A percentile compares a stretch with the other conserved stretches of the same genome.
phyloP scores from a whole-genome alignment of 805 yeast species.

The Ogataea ganodermae region DNA sequence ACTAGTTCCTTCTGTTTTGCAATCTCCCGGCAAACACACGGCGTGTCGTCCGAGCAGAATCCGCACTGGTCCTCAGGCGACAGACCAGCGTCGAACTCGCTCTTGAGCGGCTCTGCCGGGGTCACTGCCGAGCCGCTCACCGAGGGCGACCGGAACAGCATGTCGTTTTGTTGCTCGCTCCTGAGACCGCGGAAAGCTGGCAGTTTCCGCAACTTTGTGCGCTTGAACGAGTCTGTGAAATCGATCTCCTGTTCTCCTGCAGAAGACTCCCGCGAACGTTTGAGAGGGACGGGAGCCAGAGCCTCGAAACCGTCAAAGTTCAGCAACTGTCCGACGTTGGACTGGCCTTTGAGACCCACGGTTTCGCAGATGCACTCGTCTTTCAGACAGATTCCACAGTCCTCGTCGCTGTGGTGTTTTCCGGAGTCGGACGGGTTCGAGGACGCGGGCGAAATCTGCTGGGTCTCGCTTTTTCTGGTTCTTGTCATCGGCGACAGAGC shows the following conservation, averaged over 20 bases:
- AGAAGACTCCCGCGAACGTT: conserved; percentile 34
- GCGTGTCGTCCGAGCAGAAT: conserved; percentile 87
- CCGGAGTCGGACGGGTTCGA: conserved; percentile 45
- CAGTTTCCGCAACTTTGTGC: conserved; percentile 30
- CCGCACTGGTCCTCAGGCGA: conserved; percentile 73
- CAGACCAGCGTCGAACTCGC: conserved; percentile 47
- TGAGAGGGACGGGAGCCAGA: conserved; percentile 65
- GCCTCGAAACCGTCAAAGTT: conserved; percentile 47
- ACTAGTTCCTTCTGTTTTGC: conserved; percentile 46
- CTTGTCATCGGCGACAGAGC: conserved; percentile 6
- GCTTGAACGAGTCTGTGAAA: conserved; percentile 49
- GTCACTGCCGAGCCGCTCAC: conserved; percentile 18
- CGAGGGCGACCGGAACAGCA: conserved; percentile 29
- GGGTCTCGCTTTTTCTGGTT: conserved; percentile 12
- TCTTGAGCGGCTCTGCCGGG: conserved; percentile 21
- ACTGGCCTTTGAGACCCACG: conserved; percentile 42
- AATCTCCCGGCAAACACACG: conserved; percentile 88
- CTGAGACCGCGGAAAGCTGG: conserved; percentile 28
- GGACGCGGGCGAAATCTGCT: conserved; percentile 51
- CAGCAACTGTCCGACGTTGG: conserved; percentile 11
- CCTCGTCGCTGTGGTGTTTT: conserved; percentile 31
- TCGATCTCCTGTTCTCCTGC: conserved; percentile 46
- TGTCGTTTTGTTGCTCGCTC: conserved; percentile 23
- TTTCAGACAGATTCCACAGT: conserved; percentile 67
- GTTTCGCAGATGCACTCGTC: conserved; percentile 69